These are phyloP conservation scores for Penicillium sp. DNA, from an alignment of 2,329 filamentous ascomycete species.

Conservation along the genomic window DNA sequence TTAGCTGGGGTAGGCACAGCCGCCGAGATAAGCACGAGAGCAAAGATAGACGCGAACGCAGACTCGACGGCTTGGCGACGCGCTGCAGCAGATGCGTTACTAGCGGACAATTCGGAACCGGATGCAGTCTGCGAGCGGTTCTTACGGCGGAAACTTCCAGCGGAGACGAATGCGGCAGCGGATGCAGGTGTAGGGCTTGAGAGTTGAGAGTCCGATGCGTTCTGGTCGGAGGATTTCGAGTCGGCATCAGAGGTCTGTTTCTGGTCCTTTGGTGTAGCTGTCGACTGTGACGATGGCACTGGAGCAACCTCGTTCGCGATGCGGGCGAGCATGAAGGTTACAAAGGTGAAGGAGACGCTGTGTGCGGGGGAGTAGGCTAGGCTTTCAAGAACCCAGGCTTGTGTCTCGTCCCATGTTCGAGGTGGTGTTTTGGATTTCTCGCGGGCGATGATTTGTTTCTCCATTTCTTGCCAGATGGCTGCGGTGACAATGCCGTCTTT, in stretches of 20 bases:
- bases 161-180: slow-evolving; percentile 28
- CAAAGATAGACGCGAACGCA: slow-evolving; percentile 62
- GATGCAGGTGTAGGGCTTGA: slow-evolving; percentile 18
- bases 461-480: slow-evolving; percentile 65
- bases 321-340: slow-evolving; percentile 68
- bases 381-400: slow-evolving; percentile 64
- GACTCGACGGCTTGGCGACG: slow-evolving; percentile 57
- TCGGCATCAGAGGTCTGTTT: background rate
- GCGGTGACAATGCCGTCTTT: slow-evolving; percentile 72
- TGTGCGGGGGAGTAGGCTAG: slow-evolving; percentile 68
- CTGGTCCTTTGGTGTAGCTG: slow-evolving; percentile 1
- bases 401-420: slow-evolving; percentile 51
- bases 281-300: slow-evolving; percentile 22
- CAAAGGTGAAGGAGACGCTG: slow-evolving; percentile 83
- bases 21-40: slow-evolving; percentile 56
- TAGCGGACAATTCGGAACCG: slow-evolving; percentile 26
- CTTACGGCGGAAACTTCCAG: slow-evolving; percentile 29
- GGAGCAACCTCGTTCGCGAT: slow-evolving; percentile 53
- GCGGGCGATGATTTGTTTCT: slow-evolving; percentile 50
- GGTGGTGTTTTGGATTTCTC: slow-evolving; percentile 48
- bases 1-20: slow-evolving; percentile 35
- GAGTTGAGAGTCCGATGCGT: slow-evolving; percentile 2
- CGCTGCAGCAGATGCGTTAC: slow-evolving; percentile 34
- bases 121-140: slow-evolving; percentile 21
- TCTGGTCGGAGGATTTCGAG: slow-evolving; percentile 4